Conservation (phyloP, 75 land plant genomes). For the Selaginella moellendorffii region DNA sequence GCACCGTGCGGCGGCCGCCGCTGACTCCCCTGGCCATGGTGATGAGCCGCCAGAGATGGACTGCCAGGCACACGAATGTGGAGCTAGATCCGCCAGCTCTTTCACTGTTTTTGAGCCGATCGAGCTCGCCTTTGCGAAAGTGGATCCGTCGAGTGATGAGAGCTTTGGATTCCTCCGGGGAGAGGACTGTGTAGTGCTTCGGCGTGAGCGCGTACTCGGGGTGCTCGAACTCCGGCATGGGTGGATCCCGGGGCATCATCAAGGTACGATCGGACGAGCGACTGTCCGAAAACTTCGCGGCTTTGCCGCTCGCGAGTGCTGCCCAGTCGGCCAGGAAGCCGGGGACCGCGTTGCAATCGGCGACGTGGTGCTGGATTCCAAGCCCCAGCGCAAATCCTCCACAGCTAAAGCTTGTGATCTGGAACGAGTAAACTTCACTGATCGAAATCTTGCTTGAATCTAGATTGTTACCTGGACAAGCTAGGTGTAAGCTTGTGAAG, state of each 20-base stretch:
- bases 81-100: too few relatives aligned
- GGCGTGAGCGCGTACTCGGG: neutral
- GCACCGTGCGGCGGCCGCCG: neutral
- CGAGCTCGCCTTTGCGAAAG: neutral
- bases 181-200: neutral
- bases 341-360: neutral
- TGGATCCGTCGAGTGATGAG: neutral
- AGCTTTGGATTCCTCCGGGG: neutral
- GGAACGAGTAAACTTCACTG: neutral
- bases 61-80: neutral
- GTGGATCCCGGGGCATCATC: neutral
- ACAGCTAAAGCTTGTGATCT: neutral
- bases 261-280: neutral
- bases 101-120: neutral
- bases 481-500: too few relatives aligned
- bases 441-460: too few relatives aligned
- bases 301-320: too few relatives aligned
- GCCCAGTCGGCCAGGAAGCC: neutral
- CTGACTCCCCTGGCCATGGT: neutral
- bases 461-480: too few relatives aligned
- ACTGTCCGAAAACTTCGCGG: neutral
- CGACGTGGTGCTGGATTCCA: neutral
- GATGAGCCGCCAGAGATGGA: neutral
- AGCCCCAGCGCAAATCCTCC: neutral
- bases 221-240: neutral